Conservation (phyloP, 352 stramenopile species). For the Globisporangium nodosum region DNA sequence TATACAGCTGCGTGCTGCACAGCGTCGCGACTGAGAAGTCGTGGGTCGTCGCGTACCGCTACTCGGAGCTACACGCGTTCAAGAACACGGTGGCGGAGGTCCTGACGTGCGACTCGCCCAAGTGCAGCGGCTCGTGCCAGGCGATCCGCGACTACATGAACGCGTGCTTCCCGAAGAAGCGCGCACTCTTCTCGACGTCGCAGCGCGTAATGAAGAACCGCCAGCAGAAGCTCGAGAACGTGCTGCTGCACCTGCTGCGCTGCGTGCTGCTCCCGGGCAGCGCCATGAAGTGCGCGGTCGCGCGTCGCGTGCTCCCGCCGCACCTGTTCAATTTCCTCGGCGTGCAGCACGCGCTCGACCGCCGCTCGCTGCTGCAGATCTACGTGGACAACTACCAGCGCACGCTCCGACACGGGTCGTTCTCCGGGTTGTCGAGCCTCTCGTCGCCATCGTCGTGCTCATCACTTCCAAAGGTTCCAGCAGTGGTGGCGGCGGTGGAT, state of each 20-base stretch:
- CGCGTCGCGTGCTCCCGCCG: conserved; percentile 37
- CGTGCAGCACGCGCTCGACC: conserved; percentile 40
- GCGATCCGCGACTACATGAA: conserved; percentile 58
- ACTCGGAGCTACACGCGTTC: conserved; percentile 59
- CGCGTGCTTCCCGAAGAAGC: conserved; percentile 58
- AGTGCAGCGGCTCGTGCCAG: conserved; percentile 61
- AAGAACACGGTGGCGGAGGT: conserved; percentile 37
- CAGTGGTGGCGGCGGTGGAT: not conserved
- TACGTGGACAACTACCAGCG: conserved; percentile 58
- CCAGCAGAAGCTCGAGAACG: conserved; percentile 52
- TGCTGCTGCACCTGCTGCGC: conserved; percentile 59
- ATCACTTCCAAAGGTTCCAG: too few species aligned
- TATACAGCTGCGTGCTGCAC: conserved; percentile 46
- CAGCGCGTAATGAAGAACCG: conserved; percentile 27
- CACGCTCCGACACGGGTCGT: conserved; percentile 21
- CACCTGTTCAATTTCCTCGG: conserved; percentile 58
- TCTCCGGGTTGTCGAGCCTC: conserved; percentile 2
- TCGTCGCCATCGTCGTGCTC: not conserved
- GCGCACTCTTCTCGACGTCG: conserved; percentile 30
- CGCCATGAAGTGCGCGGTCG: conserved; percentile 60
- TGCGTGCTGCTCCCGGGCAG: conserved; percentile 58
- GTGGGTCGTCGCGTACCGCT: conserved; percentile 54
- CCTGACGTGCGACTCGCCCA: conserved; percentile 45
- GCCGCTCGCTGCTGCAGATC: conserved; percentile 60
- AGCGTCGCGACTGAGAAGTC: conserved; percentile 38